Percentiles rank a stretch among this genome's conserved stretches.
Conservation (phyloP, 2,329 filamentous ascomycete genomes). For the Fusarium drepaniforme region DNA sequence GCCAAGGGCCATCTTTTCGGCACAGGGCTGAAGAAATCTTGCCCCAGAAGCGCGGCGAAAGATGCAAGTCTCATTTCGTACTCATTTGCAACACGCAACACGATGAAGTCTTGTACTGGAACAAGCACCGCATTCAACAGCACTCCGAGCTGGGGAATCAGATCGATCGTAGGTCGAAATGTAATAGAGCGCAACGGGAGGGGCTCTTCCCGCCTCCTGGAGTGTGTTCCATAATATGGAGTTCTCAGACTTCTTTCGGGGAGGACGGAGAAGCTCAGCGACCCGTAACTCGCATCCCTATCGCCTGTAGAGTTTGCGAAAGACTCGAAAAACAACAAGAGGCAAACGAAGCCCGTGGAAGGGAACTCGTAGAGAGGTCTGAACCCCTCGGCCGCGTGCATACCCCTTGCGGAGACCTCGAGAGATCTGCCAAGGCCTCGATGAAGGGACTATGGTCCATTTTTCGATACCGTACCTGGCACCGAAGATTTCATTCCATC, state of each 20-base stretch:
- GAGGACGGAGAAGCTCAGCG: neutral
- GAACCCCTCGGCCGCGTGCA: neutral
- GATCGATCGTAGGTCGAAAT: neutral
- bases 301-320: neutral
- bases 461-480: neutral
- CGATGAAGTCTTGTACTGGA: neutral
- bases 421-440: neutral
- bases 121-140: neutral
- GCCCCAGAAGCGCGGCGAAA: neutral
- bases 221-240: neutral
- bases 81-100: neutral
- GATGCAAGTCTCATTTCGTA: neutral
- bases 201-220: neutral
- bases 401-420: neutral
- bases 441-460: neutral
- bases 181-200: neutral
- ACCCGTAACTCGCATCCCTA: neutral
- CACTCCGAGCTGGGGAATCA: neutral
- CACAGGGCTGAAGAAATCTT: neutral
- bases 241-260: neutral
- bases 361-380: neutral
- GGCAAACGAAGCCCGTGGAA: neutral
- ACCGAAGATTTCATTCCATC: neutral
- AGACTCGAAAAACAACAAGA: neutral
- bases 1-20: neutral